Percentiles rank a stretch among this genome's conserved stretches.
Evolutionary conservation across 2,329 filamentous ascomycete species (phyloP).

Genomic region (Pezicula neosporulosa): DNA sequence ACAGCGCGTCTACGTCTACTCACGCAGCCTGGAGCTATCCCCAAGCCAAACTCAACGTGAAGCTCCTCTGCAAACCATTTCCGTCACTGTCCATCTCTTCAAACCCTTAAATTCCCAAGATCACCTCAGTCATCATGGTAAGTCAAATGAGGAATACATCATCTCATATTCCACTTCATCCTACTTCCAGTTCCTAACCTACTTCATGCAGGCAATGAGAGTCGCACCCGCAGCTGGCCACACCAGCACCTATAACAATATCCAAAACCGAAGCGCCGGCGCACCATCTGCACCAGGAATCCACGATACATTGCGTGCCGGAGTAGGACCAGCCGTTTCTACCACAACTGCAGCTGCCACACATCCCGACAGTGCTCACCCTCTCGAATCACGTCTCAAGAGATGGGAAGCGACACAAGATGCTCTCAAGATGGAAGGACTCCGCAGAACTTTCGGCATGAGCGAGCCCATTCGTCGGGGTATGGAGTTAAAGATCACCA

Average conservation of each 20-base stretch:
- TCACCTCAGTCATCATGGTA: conserved; percentile 19
- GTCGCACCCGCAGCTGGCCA: conserved; percentile 73
- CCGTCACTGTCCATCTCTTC: conserved; percentile 2
- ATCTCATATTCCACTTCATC: not conserved
- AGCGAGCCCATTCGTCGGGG: conserved; percentile 87
- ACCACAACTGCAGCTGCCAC: conserved; percentile 34
- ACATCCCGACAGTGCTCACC: conserved; percentile 64
- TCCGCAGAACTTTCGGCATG: conserved; percentile 85
- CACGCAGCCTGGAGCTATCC: conserved; percentile 11
- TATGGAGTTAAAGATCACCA: conserved; percentile 92
- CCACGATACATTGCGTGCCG: conserved; percentile 87
- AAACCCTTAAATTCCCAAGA: conserved; percentile 2
- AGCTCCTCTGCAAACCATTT: not conserved
- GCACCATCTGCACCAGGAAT: conserved; percentile 91
- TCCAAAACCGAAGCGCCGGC: conserved; percentile 51
- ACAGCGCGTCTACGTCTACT: conserved; percentile 7
- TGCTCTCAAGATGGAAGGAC: conserved; percentile 78
- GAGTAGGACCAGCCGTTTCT: conserved; percentile 62
- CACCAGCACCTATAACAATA: conserved; percentile 63
- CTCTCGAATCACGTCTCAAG: conserved; percentile 84
- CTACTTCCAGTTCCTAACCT: conserved; percentile 1
- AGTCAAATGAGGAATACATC: not conserved
- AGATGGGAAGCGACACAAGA: conserved; percentile 92
- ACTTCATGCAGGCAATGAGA: conserved; percentile 69
- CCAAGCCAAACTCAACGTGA: not conserved